A percentile compares a stretch with the other conserved stretches of the same genome.
These are phyloP conservation scores for Cryphonectria carpinicola DNA, from an alignment of 2,329 filamentous ascomycete genomes.

Conservation along the genomic window DNA sequence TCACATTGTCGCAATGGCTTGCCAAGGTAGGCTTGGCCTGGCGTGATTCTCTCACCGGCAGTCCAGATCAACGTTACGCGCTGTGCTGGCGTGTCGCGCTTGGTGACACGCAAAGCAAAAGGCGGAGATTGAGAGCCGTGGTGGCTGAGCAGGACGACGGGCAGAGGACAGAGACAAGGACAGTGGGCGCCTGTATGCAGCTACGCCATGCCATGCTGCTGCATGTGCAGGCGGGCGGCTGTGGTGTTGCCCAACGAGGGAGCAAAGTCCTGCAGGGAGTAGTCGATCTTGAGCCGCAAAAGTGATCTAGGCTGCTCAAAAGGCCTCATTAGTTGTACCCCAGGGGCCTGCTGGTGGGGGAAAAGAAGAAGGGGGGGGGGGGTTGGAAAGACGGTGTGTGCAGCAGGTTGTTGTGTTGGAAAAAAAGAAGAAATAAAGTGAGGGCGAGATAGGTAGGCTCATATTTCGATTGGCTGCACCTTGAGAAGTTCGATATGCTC, in stretches of 20 bases:
- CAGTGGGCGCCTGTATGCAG: not conserved
- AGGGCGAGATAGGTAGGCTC: not conserved
- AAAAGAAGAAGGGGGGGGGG: too few relatives aligned
- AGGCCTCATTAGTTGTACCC: constrained; percentile 7
- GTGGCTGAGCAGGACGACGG: not conserved
- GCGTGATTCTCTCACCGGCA: not conserved
- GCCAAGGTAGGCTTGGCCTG: not conserved
- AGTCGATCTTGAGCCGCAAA: constrained; percentile 6
- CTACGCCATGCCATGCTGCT: constrained; percentile 3
- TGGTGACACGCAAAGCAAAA: not conserved
- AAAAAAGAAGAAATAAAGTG: not conserved
- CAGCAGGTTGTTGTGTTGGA: not conserved
- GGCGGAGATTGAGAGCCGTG: constrained; percentile 10
- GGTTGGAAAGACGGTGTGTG: too few relatives aligned
- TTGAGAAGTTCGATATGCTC: not conserved
- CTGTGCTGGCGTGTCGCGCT: not conserved
- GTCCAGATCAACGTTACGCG: constrained; percentile 7
- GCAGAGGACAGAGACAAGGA: not conserved
- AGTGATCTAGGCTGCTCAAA: not conserved
- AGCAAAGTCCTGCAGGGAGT: not conserved
- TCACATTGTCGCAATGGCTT: not conserved
- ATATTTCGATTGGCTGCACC: not conserved
- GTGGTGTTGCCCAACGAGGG: constrained; percentile 2
- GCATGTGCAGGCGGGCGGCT: constrained; percentile 1
- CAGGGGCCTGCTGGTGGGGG: not conserved